Evolutionary conservation across 2,329 filamentous ascomycete genomes (phyloP).

Genomic region (Hyphodiscus sp.): DNA sequence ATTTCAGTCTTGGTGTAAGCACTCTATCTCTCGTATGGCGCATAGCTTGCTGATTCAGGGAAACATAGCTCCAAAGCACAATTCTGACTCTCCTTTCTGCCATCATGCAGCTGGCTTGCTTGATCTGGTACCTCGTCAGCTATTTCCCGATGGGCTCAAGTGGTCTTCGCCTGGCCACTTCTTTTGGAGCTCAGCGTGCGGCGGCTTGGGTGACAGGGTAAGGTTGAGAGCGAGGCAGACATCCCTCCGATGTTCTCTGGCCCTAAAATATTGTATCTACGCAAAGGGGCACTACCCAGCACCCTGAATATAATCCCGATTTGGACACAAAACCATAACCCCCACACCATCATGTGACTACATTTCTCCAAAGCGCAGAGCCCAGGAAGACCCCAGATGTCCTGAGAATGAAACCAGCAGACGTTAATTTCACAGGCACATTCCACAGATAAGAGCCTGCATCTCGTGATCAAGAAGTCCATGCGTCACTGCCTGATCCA

Average conservation of each 20-base stretch:
- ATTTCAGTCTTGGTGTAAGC: slow-evolving; percentile 89
- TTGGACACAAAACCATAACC: neutral
- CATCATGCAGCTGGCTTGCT: slow-evolving; percentile 73
- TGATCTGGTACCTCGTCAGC: slow-evolving; percentile 91
- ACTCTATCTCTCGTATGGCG: neutral
- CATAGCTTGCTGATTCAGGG: slow-evolving; percentile 14
- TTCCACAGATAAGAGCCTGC: too few species aligned
- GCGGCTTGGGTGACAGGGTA: slow-evolving; percentile 64
- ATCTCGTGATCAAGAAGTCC: neutral
- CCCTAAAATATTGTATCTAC: neutral
- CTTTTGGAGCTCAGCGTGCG: slow-evolving; percentile 78
- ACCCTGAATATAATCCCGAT: neutral
- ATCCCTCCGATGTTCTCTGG: too few species aligned
- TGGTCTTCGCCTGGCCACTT: slow-evolving; percentile 77
- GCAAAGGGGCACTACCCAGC: neutral
- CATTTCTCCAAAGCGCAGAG: neutral
- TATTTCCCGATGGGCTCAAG: slow-evolving; percentile 97
- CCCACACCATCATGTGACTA: neutral
- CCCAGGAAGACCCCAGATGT: neutral
- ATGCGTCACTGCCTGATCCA: neutral
- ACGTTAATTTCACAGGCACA: too few species aligned
- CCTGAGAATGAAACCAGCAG: too few species aligned
- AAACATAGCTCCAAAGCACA: slow-evolving; percentile 67
- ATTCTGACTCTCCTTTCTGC: slow-evolving; percentile 80
- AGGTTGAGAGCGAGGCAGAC: neutral